phyloP scores from a whole-genome alignment of 257 asterid species.

The Primulina tabacum region DNA sequence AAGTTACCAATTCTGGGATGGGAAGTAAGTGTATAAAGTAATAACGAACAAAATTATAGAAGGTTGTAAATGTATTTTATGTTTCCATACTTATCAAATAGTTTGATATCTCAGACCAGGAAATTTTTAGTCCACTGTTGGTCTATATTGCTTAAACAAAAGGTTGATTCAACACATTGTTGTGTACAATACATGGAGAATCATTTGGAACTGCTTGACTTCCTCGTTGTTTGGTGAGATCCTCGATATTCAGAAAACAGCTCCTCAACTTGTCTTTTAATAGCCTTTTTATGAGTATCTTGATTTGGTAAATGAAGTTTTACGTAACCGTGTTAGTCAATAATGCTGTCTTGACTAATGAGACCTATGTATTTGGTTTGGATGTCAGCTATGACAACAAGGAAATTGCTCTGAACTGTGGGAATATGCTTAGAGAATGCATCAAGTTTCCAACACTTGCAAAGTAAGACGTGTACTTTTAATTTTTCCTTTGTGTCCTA shows the following conservation, averaged over 20 bases:
- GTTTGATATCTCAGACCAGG: constrained; percentile 62
- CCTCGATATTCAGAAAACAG: constrained; percentile 14
- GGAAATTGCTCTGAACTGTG: constrained; percentile 94
- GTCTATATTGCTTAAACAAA: constrained; percentile 87
- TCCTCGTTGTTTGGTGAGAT: constrained; percentile 87
- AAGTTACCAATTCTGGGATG: constrained; percentile 83
- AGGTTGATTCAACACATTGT: constrained; percentile 62
- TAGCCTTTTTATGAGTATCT: constrained; percentile 5
- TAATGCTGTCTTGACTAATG: constrained; percentile 16
- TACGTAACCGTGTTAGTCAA: constrained; percentile 15
- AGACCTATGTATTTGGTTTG: constrained; percentile 20
- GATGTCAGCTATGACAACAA: constrained; percentile 85
- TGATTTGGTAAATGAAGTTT: constrained; percentile 20
- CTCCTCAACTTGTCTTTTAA: constrained; percentile 6
- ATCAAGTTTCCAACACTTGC: constrained; percentile 84
- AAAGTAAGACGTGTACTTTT: constrained; percentile 56
- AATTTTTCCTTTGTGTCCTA: constrained; percentile 20
- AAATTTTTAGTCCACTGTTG: constrained; percentile 88
- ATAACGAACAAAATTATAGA: constrained; percentile 10
- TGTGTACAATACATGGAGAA: constrained; percentile 85
- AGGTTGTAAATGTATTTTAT: constrained; percentile 17
- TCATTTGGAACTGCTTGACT: constrained; percentile 91
- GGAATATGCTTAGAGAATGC: constrained; percentile 97
- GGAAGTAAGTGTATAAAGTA: constrained; percentile 66
- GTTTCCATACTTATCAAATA: constrained; percentile 27